Evolutionary conservation across 1,139 yeast species (phyloP).

Genomic region (Yamadazyma sp.): DNA sequence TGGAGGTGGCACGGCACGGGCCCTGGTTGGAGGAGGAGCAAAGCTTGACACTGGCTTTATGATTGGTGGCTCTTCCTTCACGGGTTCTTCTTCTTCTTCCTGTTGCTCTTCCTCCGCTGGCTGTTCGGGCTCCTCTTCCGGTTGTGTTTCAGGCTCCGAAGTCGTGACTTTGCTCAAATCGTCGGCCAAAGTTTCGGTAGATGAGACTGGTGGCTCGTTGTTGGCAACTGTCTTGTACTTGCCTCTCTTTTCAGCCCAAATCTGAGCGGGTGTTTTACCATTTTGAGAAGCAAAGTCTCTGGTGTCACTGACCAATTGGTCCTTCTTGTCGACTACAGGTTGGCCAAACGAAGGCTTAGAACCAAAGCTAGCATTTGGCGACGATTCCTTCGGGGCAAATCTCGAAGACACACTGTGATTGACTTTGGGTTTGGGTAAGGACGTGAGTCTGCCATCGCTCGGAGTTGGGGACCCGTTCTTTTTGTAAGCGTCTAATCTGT

Average conservation of each 20-base stretch:
- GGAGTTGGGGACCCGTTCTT: conserved; percentile 19
- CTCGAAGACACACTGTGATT: conserved; percentile 53
- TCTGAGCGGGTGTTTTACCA: conserved; percentile 92
- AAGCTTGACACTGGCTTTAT: conserved; percentile 16
- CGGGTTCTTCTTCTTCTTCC: conserved; percentile 21
- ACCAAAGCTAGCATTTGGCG: conserved; percentile 47
- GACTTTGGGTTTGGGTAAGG: conserved; percentile 67
- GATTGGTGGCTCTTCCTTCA: conserved; percentile 17
- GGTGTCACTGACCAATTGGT: conserved; percentile 63
- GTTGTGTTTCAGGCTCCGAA: conserved; percentile 1
- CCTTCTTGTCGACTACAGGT: conserved; percentile 28
- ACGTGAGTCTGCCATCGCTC: conserved; percentile 54
- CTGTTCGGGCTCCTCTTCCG: conserved; percentile 6
- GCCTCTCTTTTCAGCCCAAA: conserved; percentile 93
- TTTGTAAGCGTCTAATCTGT: conserved; percentile 39
- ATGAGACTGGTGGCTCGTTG: conserved; percentile 19
- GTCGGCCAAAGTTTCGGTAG: conserved; percentile 7
- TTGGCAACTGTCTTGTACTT: conserved; percentile 48
- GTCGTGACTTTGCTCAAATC: not conserved
- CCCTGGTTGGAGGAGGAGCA: conserved; percentile 22
- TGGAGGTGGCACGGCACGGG: conserved; percentile 4
- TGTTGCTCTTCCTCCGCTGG: conserved; percentile 11
- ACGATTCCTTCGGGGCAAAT: conserved; percentile 34
- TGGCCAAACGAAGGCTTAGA: conserved; percentile 49
- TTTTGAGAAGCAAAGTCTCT: conserved; percentile 69